Base-by-base conservation (phyloP, 2,329 filamentous ascomycete genomes). In the Ambrosiella xylebori region DNA sequence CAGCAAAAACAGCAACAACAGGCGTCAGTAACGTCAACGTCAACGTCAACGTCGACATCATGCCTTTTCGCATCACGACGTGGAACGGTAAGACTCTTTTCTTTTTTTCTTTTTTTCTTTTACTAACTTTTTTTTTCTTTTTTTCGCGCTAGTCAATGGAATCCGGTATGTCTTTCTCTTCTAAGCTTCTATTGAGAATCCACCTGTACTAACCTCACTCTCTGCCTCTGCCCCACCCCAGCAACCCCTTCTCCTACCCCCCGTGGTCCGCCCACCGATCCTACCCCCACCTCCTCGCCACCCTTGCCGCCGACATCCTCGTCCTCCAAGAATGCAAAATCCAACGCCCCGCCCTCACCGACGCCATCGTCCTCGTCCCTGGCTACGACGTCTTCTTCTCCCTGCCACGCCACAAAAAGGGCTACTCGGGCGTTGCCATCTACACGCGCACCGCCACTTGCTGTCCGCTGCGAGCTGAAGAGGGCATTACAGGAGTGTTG, bases 331-430 rank as follows among this genome's bases (percentile, higher is more conserved):
- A 97, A 70, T 84, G 88, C 49, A 98, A 97, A 71, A 96, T 97
- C 45, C 93, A 97, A 67, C 79, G 85, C 59, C 95, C 95, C 67
- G 90, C 96, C 64, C 74, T 98, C 1, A 78, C 76, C 45, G 93
- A 97, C 75, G 93, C 97, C 64, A 97, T 97, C 88, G 90, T 97
- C 8, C 74, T 97, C 39, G 82, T 97, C 0, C 82, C 87, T 0
- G 93, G 93, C 11, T 98, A 91, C 91, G 93, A 98, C 68, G 90
- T 90, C 63, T 95, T 85, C 71, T 96, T 96, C 71, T 96, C 89
- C 67, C 74, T 98, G 27, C 93, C 93, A 0, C 88, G 84, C 67
- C 78, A 94, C 66, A 97, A 97, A 69, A 97, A 96, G 75, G 91
- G 93, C 27, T 98, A 97, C 68, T 95, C 91, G 35, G 93, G 93